Conservation (phyloP, 148 eudicot genomes). For the Silene latifolia region DNA sequence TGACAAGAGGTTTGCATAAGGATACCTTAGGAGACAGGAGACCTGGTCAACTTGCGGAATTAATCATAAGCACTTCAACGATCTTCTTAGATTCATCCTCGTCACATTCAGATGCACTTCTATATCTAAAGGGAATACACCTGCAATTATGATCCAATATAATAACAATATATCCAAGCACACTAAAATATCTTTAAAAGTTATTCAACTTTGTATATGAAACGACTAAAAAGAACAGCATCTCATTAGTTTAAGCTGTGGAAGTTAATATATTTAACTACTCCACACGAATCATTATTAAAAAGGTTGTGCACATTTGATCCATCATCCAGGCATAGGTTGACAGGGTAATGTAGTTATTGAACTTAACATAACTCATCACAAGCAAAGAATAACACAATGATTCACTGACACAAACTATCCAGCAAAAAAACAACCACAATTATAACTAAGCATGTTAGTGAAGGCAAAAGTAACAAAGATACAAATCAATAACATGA, state of each 20-base stretch:
- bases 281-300: too few relatives aligned
- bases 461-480: too few relatives aligned
- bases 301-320: too few relatives aligned
- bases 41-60: slow-evolving; percentile 85
- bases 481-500: too few relatives aligned
- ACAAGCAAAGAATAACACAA: too few relatives aligned
- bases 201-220: background rate
- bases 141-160: slow-evolving; percentile 36
- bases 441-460: too few relatives aligned
- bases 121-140: slow-evolving; percentile 78
- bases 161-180: slow-evolving; percentile 11
- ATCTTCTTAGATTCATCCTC: slow-evolving; percentile 42
- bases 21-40: slow-evolving; percentile 86
- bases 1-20: background rate
- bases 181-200: background rate
- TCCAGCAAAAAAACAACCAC: too few relatives aligned
- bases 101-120: slow-evolving; percentile 26
- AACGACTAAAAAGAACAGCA: background rate
- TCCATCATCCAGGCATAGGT: too few relatives aligned
- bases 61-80: slow-evolving; percentile 86
- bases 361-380: too few relatives aligned
- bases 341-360: too few relatives aligned
- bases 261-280: background rate
- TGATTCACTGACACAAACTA: too few relatives aligned
- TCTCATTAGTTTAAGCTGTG: background rate